Conservation (phyloP, 192 early-diverging fungal genomes). For the Oehlia diaphana region DNA sequence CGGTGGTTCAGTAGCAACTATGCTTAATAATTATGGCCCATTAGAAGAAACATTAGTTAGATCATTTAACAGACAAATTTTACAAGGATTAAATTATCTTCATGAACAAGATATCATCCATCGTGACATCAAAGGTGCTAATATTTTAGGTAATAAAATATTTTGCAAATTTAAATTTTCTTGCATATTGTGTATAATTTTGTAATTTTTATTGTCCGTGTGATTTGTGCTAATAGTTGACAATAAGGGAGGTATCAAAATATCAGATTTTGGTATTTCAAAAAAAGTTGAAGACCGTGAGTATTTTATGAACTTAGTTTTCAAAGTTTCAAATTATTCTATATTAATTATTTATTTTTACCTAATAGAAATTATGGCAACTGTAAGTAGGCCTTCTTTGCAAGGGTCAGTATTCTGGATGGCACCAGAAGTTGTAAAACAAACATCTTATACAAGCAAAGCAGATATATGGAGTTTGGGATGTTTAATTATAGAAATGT, state of each 20-base stretch:
- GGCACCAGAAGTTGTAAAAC: constrained; percentile 97
- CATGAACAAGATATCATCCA: constrained; percentile 96
- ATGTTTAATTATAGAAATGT: constrained; percentile 96
- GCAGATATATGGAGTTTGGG: constrained; percentile 95
- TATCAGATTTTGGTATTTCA: constrained; percentile 99
- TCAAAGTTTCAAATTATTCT: no score
- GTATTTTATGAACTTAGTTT: constrained; percentile 16
- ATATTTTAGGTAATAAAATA: constrained; percentile 60
- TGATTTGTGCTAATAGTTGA: constrained; percentile 54
- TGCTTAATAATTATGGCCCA: constrained; percentile 83
- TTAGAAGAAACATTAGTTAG: constrained; percentile 84
- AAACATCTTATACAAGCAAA: constrained; percentile 89
- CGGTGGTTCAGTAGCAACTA: constrained; percentile 89
- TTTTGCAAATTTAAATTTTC: constrained; percentile 3
- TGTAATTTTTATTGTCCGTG: no score
- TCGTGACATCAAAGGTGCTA: constrained; percentile 96
- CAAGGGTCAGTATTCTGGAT: constrained; percentile 99
- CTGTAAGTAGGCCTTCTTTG: constrained; percentile 67
- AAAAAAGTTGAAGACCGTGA: constrained; percentile 86
- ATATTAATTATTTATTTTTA: neutral
- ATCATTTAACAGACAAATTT: constrained; percentile 86
- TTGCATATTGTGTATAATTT: neutral
- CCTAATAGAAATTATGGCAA: constrained; percentile 24
- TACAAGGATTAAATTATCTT: constrained; percentile 91
- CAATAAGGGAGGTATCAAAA: constrained; percentile 91